A percentile compares a stretch with the other conserved stretches of the same genome.
These are phyloP conservation scores for Trypanosomatidae sp. DNA, from an alignment of 208 protist species.

Conservation along the genomic window DNA sequence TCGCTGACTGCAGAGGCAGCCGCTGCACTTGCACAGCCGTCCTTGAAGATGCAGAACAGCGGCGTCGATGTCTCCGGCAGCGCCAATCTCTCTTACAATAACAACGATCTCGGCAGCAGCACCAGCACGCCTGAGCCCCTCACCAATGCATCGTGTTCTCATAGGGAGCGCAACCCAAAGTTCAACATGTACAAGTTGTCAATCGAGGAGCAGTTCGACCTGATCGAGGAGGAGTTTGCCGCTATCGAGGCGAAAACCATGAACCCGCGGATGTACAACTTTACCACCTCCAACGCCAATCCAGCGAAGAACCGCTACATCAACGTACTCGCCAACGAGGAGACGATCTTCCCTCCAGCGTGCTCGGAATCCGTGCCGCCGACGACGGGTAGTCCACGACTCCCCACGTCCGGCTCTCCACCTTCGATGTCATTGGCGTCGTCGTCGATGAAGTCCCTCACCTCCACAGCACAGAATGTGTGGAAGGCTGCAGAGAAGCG, in stretches of 20 bases:
- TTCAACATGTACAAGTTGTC: constrained; percentile 38
- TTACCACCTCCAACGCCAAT: constrained; percentile 50
- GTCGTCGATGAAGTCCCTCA: background rate
- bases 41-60: background rate
- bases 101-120: background rate
- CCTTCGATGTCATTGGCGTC: background rate
- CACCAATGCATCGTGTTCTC: background rate
- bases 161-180: constrained; percentile 20
- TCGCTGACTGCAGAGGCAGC: background rate
- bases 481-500: constrained; percentile 6
- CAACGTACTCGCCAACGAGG: constrained; percentile 80
- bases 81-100: constrained; percentile 2
- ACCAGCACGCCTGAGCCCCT: background rate
- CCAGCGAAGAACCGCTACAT: constrained; percentile 71
- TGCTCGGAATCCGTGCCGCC: background rate
- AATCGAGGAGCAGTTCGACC: constrained; percentile 33
- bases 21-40: background rate
- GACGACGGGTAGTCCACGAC: background rate
- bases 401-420: background rate
- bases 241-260: constrained; percentile 44
- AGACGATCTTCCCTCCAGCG: constrained; percentile 59
- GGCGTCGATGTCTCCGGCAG: background rate
- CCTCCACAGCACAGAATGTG: background rate
- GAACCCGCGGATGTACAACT: constrained; percentile 53
- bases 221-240: constrained; percentile 50